phyloP scores from a whole-genome alignment of 306 rosid genomes.

The Prosopis cineraria region DNA sequence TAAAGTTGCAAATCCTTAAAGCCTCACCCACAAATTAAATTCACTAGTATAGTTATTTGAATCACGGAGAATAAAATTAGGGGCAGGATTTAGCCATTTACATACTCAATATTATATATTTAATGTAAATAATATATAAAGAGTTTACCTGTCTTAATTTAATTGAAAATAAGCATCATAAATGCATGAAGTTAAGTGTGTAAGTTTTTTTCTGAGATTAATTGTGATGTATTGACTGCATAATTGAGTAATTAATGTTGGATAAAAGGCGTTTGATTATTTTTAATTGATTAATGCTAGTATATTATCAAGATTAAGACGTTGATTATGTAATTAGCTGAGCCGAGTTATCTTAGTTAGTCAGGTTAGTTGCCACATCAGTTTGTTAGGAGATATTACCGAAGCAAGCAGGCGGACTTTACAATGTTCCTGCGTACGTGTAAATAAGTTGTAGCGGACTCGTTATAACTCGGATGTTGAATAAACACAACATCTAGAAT shows the following conservation, averaged over 20 bases:
- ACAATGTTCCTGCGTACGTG: not conserved
- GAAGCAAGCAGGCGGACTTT: not conserved
- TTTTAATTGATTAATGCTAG: not conserved
- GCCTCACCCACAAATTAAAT: not conserved
- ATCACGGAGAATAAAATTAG: not conserved
- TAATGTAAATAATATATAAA: too few species aligned
- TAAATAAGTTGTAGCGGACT: not conserved
- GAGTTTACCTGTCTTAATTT: too few species aligned
- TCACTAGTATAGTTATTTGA: not conserved
- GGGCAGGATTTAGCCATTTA: too few species aligned
- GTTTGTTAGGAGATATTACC: not conserved
- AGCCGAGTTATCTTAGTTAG: too few species aligned
- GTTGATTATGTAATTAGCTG: not conserved
- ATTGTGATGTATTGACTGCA: not conserved
- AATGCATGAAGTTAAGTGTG: too few species aligned
- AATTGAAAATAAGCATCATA: too few species aligned
- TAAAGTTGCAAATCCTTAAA: not conserved
- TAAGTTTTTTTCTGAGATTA: too few species aligned
- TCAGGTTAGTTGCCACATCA: not conserved
- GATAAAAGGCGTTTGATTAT: not conserved
- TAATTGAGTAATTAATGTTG: not conserved
- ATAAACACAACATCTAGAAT: not conserved
- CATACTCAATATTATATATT: too few species aligned
- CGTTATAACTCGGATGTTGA: too few species aligned
- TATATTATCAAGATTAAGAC: not conserved